Evolutionary conservation across 2,329 filamentous ascomycete species (phyloP).

Genomic region (Ceratocystis harringtonii): DNA sequence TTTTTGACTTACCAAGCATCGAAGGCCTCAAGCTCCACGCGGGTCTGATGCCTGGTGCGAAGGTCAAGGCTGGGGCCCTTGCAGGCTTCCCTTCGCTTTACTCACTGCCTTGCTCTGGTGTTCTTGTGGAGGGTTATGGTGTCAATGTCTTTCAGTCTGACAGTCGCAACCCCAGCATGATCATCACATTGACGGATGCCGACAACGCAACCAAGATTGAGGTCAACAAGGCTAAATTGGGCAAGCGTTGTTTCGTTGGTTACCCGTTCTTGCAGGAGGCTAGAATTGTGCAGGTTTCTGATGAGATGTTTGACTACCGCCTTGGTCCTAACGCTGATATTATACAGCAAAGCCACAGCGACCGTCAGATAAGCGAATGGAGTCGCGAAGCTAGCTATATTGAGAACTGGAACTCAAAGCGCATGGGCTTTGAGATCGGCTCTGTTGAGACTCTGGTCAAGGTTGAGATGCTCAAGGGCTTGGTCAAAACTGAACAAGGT

Average conservation of each 20-base stretch:
- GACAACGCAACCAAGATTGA: conserved; percentile 56
- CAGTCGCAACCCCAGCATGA: conserved; percentile 91
- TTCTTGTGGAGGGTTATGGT: conserved; percentile 57
- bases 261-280: conserved; percentile 94
- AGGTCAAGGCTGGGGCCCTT: conserved; percentile 67
- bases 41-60: conserved; percentile 69
- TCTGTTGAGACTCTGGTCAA: conserved; percentile 78
- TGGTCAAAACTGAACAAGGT: conserved; percentile 80
- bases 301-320: conserved; percentile 83
- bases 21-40: conserved; percentile 77
- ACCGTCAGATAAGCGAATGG: conserved; percentile 67
- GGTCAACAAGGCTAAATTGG: conserved; percentile 63
- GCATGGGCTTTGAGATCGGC: conserved; percentile 75
- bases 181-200: conserved; percentile 66
- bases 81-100: conserved; percentile 88
- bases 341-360: conserved; percentile 53
- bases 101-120: conserved; percentile 67
- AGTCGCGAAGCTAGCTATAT: conserved; percentile 70
- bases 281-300: conserved; percentile 74
- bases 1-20: conserved; percentile 84
- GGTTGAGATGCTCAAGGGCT: conserved; percentile 84
- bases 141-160: conserved; percentile 93
- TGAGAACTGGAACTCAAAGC: conserved; percentile 78
- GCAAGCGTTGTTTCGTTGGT: conserved; percentile 74
- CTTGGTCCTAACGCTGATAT: conserved; percentile 52